Conservation (phyloP, 2,329 filamentous ascomycete species). For the Colletotrichum tofieldiae region DNA sequence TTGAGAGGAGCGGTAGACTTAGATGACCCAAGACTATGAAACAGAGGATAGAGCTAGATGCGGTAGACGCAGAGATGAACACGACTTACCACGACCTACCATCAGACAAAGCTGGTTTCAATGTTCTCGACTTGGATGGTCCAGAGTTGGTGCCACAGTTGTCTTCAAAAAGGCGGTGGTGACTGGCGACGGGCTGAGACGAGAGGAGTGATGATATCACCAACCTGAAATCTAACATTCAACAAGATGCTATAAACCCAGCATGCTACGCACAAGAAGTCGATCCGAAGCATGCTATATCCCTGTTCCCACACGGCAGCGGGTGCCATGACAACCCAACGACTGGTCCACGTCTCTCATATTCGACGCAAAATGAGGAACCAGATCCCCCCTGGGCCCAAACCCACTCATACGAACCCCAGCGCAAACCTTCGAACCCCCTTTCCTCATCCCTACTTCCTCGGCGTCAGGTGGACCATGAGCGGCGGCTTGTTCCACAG, state of each 20-base stretch:
- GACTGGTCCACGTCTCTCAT: no score
- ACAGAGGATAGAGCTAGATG: neutral
- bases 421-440: neutral
- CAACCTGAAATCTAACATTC: neutral
- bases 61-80: neutral
- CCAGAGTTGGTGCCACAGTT: neutral
- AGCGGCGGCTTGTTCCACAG: slow-evolving; percentile 34
- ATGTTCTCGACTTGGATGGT: neutral
- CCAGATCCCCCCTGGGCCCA: neutral
- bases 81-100: neutral
- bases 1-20: neutral
- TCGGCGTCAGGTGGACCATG: slow-evolving; percentile 36
- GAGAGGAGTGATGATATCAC: neutral
- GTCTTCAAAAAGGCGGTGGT: neutral
- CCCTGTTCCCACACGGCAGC: neutral
- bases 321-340: neutral
- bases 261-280: neutral
- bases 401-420: neutral
- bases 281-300: neutral
- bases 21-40: neutral
- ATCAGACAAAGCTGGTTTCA: neutral
- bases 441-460: neutral
- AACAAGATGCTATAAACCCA: neutral
- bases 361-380: neutral
- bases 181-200: neutral